These are phyloP conservation scores for Globisporangium lucens DNA, from an alignment of 352 stramenopile genomes.

Conservation along the genomic window DNA sequence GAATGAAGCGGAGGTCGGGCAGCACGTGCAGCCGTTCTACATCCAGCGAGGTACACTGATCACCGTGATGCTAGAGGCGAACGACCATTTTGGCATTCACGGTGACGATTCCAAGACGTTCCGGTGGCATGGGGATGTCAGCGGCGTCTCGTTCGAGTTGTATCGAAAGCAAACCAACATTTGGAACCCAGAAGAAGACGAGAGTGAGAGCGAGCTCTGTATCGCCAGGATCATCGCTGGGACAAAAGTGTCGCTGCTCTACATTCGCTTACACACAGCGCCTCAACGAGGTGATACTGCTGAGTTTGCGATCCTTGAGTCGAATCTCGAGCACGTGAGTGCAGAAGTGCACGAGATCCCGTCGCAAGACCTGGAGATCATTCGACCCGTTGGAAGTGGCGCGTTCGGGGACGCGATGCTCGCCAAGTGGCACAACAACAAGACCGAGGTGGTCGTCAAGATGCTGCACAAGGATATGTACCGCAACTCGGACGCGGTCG, in stretches of 20 bases:
- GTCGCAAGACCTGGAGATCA: constrained; percentile 41
- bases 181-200: constrained; percentile 15
- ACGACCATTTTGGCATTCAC: constrained; percentile 29
- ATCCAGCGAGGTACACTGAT: constrained; percentile 59
- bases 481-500: constrained; percentile 35
- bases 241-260: constrained; percentile 61
- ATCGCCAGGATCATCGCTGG: constrained; percentile 54
- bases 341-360: constrained; percentile 48
- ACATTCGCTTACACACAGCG: constrained; percentile 42
- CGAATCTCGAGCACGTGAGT: constrained; percentile 44
- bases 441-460: constrained; percentile 65
- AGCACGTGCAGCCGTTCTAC: constrained; percentile 47
- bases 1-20: constrained; percentile 45
- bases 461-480: constrained; percentile 46
- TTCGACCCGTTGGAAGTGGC: constrained; percentile 57
- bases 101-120: constrained; percentile 62
- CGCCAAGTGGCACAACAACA: constrained; percentile 46
- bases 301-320: constrained; percentile 32
- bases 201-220: constrained; percentile 34
- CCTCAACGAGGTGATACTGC: constrained; percentile 3
- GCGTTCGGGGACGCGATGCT: constrained; percentile 69
- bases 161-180: constrained; percentile 24
- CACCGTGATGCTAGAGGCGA: constrained; percentile 57
- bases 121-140: constrained; percentile 57
- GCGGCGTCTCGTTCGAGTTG: constrained; percentile 59